Conservation (phyloP, 768 basidiomycete genomes). For the Crucibulum laeve region DNA sequence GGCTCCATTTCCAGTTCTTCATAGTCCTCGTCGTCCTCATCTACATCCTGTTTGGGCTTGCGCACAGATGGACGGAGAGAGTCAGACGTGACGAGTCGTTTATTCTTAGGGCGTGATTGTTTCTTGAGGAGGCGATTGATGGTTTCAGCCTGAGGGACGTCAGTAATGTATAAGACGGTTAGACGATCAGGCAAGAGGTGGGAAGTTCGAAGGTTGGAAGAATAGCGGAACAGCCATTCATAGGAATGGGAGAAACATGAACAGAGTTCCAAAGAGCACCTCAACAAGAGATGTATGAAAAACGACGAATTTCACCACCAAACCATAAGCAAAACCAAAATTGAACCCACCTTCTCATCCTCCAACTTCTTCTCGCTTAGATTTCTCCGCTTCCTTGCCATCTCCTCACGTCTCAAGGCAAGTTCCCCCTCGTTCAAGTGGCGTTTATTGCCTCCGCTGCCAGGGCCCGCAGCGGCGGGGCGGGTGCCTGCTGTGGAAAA, state of each 20-base stretch:
- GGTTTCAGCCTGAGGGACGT: constrained; percentile 63
- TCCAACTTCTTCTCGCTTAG: constrained; percentile 80
- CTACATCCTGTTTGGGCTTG: constrained; percentile 24
- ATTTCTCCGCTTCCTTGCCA: constrained; percentile 76
- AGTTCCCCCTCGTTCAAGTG: constrained; percentile 69
- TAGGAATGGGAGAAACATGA: neutral
- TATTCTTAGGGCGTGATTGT: constrained; percentile 65
- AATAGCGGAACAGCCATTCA: neutral
- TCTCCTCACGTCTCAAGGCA: constrained; percentile 73
- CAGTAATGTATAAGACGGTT: neutral
- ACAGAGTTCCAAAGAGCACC: neutral
- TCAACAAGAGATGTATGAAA: neutral
- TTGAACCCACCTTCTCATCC: constrained; percentile 70
- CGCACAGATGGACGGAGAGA: constrained; percentile 33
- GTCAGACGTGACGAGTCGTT: constrained; percentile 52
- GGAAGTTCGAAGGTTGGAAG: neutral
- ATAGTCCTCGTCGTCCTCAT: constrained; percentile 29
- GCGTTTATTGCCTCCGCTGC: constrained; percentile 61
- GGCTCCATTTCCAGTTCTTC: constrained; percentile 26
- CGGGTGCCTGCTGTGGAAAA: no score
- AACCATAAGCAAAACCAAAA: no score
- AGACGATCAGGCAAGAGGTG: neutral
- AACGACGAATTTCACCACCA: no score
- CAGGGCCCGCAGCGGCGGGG: no score
- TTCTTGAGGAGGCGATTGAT: constrained; percentile 88